Conservation (phyloP, 176 grass and related monocot species). For the Microstegium vimineum region DNA sequence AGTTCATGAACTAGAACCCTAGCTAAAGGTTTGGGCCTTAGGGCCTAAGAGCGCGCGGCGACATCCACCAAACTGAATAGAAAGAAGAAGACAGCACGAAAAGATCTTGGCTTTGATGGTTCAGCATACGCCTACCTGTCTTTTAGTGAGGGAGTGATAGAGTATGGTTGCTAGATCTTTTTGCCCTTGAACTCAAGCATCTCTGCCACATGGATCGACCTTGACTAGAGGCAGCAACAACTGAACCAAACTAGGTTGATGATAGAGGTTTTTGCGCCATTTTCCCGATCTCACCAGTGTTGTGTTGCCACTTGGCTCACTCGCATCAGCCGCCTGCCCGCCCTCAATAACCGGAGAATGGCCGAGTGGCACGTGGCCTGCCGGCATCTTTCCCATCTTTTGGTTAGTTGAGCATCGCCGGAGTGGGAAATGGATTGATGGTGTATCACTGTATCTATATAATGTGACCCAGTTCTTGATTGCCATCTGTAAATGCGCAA, state of each 20-base stretch:
- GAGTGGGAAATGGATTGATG: too few species aligned
- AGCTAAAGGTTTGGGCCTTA: too few species aligned
- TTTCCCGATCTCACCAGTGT: background rate
- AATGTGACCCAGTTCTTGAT: too few species aligned
- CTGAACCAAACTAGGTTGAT: background rate
- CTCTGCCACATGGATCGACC: background rate
- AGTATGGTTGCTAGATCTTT: too few species aligned
- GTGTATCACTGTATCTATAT: too few species aligned
- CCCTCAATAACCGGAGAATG: background rate
- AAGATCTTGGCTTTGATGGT: background rate
- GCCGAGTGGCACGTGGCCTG: background rate
- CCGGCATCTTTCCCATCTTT: too few species aligned
- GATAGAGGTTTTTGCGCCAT: background rate
- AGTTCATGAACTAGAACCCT: too few species aligned
- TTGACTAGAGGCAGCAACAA: background rate
- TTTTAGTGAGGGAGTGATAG: background rate
- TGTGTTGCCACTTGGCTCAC: background rate
- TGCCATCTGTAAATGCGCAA: too few species aligned
- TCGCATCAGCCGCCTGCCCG: background rate
- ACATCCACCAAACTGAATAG: background rate
- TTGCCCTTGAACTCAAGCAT: background rate
- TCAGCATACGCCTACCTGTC: background rate
- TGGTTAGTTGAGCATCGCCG: too few species aligned
- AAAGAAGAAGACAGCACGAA: background rate
- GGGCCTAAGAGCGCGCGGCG: background rate